Conservation (phyloP, 345 rosid species). For the thale cress (Arabidopsis thaliana) region TAIR10.1 NC_003074.8:6831501-6832000, state of each 20-base stretch:
- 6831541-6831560: constrained; percentile 85
- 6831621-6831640: constrained; percentile 35
- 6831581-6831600: constrained; percentile 73
- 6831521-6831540: constrained; percentile 91
- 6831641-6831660: constrained; percentile 17
- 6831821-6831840: neutral
- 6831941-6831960: constrained; percentile 51
- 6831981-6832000: constrained; percentile 79
- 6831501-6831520: neutral
- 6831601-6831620: constrained; percentile 63
- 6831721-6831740: neutral
- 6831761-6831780: neutral
- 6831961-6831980: constrained; percentile 67
- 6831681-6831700: constrained; percentile 18
- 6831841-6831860: constrained; percentile 9
- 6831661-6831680: constrained; percentile 9
- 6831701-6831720: constrained; percentile 19
- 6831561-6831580: constrained; percentile 67
- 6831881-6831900: constrained; percentile 8
- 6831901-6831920: constrained; percentile 24
- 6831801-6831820: constrained; percentile 1
- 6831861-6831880: constrained; percentile 7
- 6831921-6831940: constrained; percentile 17
- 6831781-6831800: constrained; percentile 25
- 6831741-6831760: constrained; percentile 22